Percentiles rank a stretch among this genome's conserved stretches.
Conservation (phyloP, 192 early-diverging fungal species). For the Neocallimastix lanati region DNA sequence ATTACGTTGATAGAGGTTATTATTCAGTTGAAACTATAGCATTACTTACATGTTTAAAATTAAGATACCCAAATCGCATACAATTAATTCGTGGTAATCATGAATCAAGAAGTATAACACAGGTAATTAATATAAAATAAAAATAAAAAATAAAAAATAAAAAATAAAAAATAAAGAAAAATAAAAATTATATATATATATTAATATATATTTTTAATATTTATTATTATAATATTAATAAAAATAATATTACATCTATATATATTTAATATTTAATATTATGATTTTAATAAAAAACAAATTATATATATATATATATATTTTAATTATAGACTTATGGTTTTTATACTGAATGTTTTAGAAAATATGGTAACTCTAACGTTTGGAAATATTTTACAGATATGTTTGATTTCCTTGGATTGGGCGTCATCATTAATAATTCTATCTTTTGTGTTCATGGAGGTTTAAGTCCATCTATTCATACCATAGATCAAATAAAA, state of each 20-base stretch:
- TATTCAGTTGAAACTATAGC: conserved; percentile 84
- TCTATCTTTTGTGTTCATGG: conserved; percentile 91
- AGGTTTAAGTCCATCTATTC: conserved; percentile 66
- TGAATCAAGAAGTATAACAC: conserved; percentile 80
- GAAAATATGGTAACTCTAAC: conserved; percentile 61
- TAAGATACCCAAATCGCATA: conserved; percentile 74
- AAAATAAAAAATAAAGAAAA: too few species aligned
- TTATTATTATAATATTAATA: too few species aligned
- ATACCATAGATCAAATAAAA: conserved; percentile 71
- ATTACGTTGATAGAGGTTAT: conserved; percentile 75
- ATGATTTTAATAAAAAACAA: too few species aligned
- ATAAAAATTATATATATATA: too few species aligned
- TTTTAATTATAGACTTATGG: conserved; percentile 60
- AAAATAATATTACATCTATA: too few species aligned
- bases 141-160: too few species aligned
- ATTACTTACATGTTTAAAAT: conserved; percentile 67
- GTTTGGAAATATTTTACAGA: conserved; percentile 91
- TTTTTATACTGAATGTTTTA: conserved; percentile 80
- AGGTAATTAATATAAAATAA: too few species aligned
- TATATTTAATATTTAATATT: too few species aligned
- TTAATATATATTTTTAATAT: too few species aligned
- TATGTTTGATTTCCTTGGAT: conserved; percentile 78
- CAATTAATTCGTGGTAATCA: conserved; percentile 86
- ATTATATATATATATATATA: too few species aligned
- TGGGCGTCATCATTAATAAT: conserved; percentile 75